These are phyloP conservation scores for Leersia perrieri DNA, from an alignment of 176 grass and related monocot species.

Conservation along the genomic window DNA sequence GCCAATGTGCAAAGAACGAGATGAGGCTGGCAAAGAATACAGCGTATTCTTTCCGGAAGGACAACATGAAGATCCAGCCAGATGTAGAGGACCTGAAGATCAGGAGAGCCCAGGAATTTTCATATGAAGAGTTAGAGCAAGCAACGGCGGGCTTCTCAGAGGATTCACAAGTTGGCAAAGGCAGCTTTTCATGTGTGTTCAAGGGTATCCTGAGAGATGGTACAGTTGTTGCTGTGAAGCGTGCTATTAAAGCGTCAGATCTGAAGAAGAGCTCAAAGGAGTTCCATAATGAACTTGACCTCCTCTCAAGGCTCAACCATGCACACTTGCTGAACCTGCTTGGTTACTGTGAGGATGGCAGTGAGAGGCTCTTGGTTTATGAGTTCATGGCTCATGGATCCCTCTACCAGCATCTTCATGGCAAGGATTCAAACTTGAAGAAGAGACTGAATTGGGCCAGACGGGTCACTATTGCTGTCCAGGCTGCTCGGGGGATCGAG, in stretches of 20 bases:
- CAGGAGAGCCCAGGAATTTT: slow-evolving; percentile 77
- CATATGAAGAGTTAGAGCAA: slow-evolving; percentile 83
- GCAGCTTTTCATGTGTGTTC: slow-evolving; percentile 95
- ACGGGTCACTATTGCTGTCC: slow-evolving; percentile 91
- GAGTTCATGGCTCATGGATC: slow-evolving; percentile 99
- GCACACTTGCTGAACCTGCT: slow-evolving; percentile 93
- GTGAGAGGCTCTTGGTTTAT: slow-evolving; percentile 88
- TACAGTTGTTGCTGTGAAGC: slow-evolving; percentile 88
- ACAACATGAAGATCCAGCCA: slow-evolving; percentile 70
- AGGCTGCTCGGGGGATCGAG: slow-evolving; percentile 91
- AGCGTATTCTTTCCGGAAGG: slow-evolving; percentile 81
- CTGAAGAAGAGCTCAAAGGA: slow-evolving; percentile 95
- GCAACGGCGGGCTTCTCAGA: slow-evolving; percentile 75
- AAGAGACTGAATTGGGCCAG: slow-evolving; percentile 75
- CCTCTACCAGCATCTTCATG: slow-evolving; percentile 84
- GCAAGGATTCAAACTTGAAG: slow-evolving; percentile 71
- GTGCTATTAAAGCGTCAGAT: slow-evolving; percentile 83
- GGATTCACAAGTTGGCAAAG: slow-evolving; percentile 83
- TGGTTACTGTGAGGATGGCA: slow-evolving; percentile 91
- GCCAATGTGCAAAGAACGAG: slow-evolving; percentile 62
- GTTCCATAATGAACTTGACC: slow-evolving; percentile 90
- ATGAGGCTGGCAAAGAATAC: slow-evolving; percentile 50
- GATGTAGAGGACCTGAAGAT: slow-evolving; percentile 90
- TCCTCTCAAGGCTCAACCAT: slow-evolving; percentile 94
- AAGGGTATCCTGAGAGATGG: slow-evolving; percentile 87